Base-by-base conservation (phyloP, 1,284 basidiomycete species). In the Malassezia furfur region DNA sequence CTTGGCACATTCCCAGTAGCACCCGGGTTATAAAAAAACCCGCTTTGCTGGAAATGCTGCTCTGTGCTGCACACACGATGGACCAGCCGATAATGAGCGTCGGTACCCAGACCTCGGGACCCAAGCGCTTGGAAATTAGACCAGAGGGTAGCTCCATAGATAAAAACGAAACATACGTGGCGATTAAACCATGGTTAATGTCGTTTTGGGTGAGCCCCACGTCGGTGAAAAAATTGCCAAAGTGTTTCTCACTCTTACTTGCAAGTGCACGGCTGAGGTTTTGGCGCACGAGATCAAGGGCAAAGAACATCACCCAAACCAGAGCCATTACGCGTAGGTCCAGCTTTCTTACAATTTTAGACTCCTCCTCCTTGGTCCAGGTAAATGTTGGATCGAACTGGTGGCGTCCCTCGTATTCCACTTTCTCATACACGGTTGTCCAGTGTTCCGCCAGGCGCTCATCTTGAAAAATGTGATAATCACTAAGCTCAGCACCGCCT, bases 1-100 rank as follows among this genome's bases (percentile, higher is more conserved):
- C 83, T 70, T 84, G 82, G 52, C 81, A 6, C 0, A 60, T 7
- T 3, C 66, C 64, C 2, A 54, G 32, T 1, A 66, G 15, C 0
- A 51, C 53, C 15, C 66, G 52, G 12, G 52, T 55, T 21, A 60
- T 41, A 39, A 59, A 68, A 57, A 67, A 68, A n/a, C 53, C 52
- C 21, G 60, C 39, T 14, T 47, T 47, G 35, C 45, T 54, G 5
- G 35, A 37, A 15, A 68, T 19, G 2, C 52, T 54, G 0, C 56
- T 46, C 21, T 68, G 66, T n/a, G 32, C 31, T 2, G 52, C 52
- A 10, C 49, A 50, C 28, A 67, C 36, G 36, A 60, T 22, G 21
- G 48, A 48, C 66, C 66, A 68, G 1, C 46, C 19, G 0, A 64
- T 50, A 17, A 68, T 68, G 49, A 63, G 63, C 0, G 45, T 54